phyloP scores from a whole-genome alignment of 164 flowering plant species.

The Sedum album region DNA sequence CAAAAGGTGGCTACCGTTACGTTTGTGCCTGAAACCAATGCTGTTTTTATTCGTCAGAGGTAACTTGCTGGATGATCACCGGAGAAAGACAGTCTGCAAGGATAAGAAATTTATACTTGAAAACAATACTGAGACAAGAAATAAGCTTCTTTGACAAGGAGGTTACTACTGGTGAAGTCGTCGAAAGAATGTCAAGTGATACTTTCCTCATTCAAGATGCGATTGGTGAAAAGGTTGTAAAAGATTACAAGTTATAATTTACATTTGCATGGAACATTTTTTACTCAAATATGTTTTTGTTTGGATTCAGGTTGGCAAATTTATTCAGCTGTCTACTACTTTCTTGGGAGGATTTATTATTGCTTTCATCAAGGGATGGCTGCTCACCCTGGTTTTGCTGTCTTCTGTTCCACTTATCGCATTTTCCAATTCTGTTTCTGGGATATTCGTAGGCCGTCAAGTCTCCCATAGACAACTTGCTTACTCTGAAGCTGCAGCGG shows the following conservation, averaged over 20 bases:
- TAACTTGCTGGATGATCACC: conserved; percentile 49
- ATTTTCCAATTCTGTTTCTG: conserved; percentile 19
- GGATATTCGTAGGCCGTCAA: conserved; percentile 23
- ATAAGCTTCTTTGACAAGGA: conserved; percentile 41
- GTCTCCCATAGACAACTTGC: conserved; percentile 36
- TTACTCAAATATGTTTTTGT: background rate
- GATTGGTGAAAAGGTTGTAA: conserved; percentile 46
- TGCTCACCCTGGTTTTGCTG: conserved; percentile 43
- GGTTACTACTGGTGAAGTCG: conserved; percentile 40
- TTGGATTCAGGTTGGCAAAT: conserved; percentile 39
- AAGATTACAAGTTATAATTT: background rate
- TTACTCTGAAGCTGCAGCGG: conserved; percentile 37
- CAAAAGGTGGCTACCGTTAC: background rate
- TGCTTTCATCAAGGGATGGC: conserved; percentile 48
- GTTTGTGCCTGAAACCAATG: background rate
- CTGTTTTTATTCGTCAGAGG: conserved; percentile 24
- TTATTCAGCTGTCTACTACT: conserved; percentile 31
- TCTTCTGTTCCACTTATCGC: conserved; percentile 36
- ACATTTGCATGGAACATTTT: too few relatives aligned
- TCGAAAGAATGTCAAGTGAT: conserved; percentile 47
- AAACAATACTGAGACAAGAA: conserved; percentile 39
- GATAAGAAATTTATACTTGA: conserved; percentile 34
- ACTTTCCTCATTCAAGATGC: conserved; percentile 27
- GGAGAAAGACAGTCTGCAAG: conserved; percentile 48
- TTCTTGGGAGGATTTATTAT: conserved; percentile 42